Conservation (phyloP, 129 eudicot genomes). For the Dittrichia graveolens region DNA sequence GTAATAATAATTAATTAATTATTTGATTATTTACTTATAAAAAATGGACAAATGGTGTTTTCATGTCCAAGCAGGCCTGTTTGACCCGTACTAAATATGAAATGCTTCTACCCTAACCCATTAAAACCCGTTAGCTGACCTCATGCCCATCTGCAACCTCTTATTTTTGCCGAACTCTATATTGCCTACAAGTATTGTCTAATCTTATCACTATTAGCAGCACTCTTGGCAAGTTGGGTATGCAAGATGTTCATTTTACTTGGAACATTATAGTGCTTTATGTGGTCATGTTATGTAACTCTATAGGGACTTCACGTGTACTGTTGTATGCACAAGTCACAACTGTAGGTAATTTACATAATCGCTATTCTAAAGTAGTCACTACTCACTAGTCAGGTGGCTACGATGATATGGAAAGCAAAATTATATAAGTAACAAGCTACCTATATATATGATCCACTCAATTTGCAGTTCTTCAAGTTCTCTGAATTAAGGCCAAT, state of each 20-base stretch:
- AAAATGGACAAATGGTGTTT: slow-evolving; percentile 1
- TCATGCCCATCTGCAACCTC: not conserved
- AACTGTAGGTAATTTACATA: no score
- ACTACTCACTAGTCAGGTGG: no score
- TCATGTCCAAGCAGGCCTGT: not conserved
- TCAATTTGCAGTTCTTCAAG: no score
- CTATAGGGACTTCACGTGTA: not conserved
- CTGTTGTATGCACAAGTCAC: not conserved
- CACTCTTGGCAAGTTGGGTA: not conserved
- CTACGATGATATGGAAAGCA: no score
- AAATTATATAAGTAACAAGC: no score
- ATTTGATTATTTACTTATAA: not conserved
- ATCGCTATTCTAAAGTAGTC: no score
- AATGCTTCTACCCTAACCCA: not conserved
- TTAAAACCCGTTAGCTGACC: not conserved
- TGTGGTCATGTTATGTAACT: not conserved
- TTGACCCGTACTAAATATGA: slow-evolving; percentile 6
- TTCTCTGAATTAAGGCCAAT: no score
- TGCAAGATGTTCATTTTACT: not conserved
- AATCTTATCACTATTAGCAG: not conserved
- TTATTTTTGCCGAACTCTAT: not conserved
- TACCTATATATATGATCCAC: no score
- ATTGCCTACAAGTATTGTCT: not conserved
- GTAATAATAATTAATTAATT: not conserved
- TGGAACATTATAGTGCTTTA: not conserved